Evolutionary conservation across 495 filamentous ascomycete genomes (phyloP).

Genomic region (Talaromyces trachyspermus): DNA sequence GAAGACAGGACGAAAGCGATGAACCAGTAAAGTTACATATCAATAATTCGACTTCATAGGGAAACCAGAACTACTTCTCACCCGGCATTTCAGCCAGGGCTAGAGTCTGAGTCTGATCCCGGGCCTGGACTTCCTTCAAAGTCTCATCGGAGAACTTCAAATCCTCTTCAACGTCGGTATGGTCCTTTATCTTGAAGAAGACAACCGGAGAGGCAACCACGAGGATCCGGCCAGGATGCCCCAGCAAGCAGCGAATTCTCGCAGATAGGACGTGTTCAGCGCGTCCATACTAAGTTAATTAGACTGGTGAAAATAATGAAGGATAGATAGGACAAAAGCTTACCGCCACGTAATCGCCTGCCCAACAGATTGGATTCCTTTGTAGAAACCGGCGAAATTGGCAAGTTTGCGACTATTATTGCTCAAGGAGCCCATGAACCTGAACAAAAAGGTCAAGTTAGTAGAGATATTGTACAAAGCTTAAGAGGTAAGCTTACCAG

Average conservation of each 20-base stretch:
- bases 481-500: slow-evolving; percentile 51
- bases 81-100: neutral
- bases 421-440: slow-evolving; percentile 86
- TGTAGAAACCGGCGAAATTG: slow-evolving; percentile 94
- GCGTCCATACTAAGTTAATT: slow-evolving; percentile 49
- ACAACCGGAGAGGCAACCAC: slow-evolving; percentile 73
- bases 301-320: slow-evolving; percentile 8
- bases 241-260: slow-evolving; percentile 60
- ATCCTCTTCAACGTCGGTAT: slow-evolving; percentile 65
- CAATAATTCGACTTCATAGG: too few species aligned
- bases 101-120: too few species aligned
- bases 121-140: slow-evolving; percentile 46
- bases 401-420: slow-evolving; percentile 89
- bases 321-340: slow-evolving; percentile 12
- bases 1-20: too few species aligned
- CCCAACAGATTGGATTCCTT: slow-evolving; percentile 93
- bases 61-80: neutral
- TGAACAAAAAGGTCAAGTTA: too few species aligned
- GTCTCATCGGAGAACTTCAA: slow-evolving; percentile 80
- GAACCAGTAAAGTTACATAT: too few species aligned
- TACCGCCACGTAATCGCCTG: slow-evolving; percentile 77
- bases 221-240: slow-evolving; percentile 65
- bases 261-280: slow-evolving; percentile 53
- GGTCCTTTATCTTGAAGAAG: slow-evolving; percentile 69
- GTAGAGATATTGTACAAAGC: too few species aligned